Conservation (phyloP, 2,329 filamentous ascomycete species). For the Plenodomus biglobosus region DNA sequence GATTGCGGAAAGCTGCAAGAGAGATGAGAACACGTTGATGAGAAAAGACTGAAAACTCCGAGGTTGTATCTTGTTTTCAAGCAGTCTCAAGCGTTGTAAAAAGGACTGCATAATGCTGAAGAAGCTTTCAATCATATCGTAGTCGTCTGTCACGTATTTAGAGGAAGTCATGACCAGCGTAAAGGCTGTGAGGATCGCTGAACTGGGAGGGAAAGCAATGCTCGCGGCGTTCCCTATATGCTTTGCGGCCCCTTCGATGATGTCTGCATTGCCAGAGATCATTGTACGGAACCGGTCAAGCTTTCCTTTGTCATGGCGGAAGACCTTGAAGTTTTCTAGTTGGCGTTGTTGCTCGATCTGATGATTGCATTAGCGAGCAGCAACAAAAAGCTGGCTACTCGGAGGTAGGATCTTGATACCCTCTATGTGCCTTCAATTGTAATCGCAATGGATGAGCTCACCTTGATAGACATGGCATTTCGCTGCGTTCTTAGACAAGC, state of each 20-base stretch:
- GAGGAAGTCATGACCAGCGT: not conserved
- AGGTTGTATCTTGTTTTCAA: not conserved
- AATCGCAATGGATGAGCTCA: not conserved
- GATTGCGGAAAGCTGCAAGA: not conserved
- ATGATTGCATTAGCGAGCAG: not conserved
- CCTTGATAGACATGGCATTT: not conserved
- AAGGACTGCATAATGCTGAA: not conserved
- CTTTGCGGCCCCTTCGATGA: not conserved
- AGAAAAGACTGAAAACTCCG: not conserved
- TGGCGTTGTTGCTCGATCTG: not conserved
- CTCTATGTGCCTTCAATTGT: no score
- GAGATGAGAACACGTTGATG: not conserved
- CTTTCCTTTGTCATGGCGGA: not conserved
- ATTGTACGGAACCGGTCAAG: not conserved
- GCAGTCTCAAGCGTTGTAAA: not conserved
- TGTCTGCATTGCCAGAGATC: not conserved
- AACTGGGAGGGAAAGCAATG: not conserved
- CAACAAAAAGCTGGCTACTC: no score
- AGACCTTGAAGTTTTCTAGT: not conserved
- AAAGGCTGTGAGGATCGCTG: not conserved
- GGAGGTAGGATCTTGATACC: no score
- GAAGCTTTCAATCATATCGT: not conserved
- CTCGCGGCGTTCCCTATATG: not conserved
- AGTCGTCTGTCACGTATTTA: not conserved
- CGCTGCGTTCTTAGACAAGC: not conserved